Conservation (phyloP, 345 rosid species). For the Reutealis trisperma region DNA sequence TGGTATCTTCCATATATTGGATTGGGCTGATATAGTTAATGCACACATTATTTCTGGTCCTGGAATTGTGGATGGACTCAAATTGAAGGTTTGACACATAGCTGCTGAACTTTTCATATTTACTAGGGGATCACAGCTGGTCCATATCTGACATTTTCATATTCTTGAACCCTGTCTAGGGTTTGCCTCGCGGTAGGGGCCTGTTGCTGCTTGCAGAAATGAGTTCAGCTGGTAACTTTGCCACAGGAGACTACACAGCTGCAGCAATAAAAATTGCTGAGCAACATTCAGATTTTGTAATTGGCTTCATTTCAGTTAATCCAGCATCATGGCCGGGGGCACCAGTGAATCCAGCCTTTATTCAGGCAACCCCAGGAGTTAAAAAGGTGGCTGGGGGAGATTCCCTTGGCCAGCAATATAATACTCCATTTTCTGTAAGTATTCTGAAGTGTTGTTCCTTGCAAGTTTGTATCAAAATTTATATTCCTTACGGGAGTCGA, state of each 20-base stretch:
- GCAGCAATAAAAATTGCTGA: constrained; percentile 92
- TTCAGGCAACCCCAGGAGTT: constrained; percentile 98
- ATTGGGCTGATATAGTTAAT: constrained; percentile 96
- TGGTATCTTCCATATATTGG: constrained; percentile 76
- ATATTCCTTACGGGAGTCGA: no score
- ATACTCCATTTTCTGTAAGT: constrained; percentile 92
- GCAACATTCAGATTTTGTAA: constrained; percentile 89
- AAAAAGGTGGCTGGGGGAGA: constrained; percentile 93
- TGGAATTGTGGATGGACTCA: constrained; percentile 91
- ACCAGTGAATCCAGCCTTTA: constrained; percentile 73
- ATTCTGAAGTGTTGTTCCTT: neutral
- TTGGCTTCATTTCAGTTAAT: constrained; percentile 95
- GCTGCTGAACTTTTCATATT: neutral
- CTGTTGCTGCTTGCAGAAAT: constrained; percentile 90
- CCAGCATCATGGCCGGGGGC: constrained; percentile 96
- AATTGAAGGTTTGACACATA: constrained; percentile 65
- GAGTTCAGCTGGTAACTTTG: constrained; percentile 99
- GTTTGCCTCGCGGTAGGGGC: constrained; percentile 90
- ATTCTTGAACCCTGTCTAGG: constrained; percentile 42
- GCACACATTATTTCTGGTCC: constrained; percentile 94
- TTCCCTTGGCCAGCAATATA: constrained; percentile 89
- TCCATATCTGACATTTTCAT: constrained; percentile 13
- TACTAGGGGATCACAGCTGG: neutral
- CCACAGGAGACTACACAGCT: constrained; percentile 92
- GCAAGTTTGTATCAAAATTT: neutral